Base-by-base conservation (phyloP, 2,329 filamentous ascomycete genomes). In the Ceratocystis albifundus region DNA sequence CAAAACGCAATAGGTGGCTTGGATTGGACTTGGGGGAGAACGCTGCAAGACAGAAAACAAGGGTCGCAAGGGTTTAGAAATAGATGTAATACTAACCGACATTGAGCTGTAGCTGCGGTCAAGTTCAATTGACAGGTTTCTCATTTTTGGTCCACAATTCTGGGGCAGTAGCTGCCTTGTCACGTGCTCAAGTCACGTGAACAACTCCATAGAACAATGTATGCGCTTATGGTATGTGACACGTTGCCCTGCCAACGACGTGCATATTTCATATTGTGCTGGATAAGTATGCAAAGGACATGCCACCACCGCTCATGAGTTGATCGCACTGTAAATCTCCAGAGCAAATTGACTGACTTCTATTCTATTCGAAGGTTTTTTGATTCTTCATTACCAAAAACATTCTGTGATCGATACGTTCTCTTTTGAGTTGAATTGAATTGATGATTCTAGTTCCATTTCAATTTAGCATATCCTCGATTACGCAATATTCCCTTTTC, bases 1-100 rank as follows among this genome's bases (percentile, higher is more conserved):
- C 48, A 59, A 59, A 59, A 59, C 32, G 55, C 28, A 59, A 59
- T 59, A 59, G 55, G 55, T 59, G 55, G 55, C 55, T 59, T 59
- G 55, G 55, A 59, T 28, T 57, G 25, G 8, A 32, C 22, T 53
- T 53, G n/a, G n/a, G n/a, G n/a, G 3, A 53, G 48, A 53, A 53
- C 36, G 20, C 20, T 20, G 20, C 8, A 53, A 15, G 25, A 53
- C 10, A 28, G 48, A 28, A 53, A 53, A 28, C 48, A 53, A 53
- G 48, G 48, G 48, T 53, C 22, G 48, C 25, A 53, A 53, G 48
- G 48, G 48, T 53, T 25, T 41, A 41, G 48, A 53, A 28, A 10
- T 53, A 5, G 15, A 6, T 22, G 12, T 22, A 22, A 22, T 53
- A 53, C 48, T 4, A 28, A 28, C 20, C 10, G 28, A 22, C 48